Conservation (phyloP, 2,329 filamentous ascomycete species). For the Hymenoscyphus salicellus region DNA sequence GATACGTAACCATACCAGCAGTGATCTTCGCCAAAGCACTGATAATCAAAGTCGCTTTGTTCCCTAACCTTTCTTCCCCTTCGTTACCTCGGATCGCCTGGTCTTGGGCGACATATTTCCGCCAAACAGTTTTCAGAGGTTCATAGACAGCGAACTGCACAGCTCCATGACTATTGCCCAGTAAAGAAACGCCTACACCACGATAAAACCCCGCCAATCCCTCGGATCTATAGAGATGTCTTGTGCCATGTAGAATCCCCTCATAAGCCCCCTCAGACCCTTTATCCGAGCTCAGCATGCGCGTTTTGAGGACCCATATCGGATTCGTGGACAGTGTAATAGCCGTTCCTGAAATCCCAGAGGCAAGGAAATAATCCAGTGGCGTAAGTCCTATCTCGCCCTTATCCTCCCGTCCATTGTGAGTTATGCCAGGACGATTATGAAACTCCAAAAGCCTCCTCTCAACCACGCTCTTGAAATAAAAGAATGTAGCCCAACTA, state of each 20-base stretch:
- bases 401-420: not conserved
- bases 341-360: slow-evolving; percentile 64
- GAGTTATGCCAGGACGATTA: slow-evolving; percentile 11
- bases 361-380: slow-evolving; percentile 76
- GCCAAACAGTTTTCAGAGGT: slow-evolving; percentile 50
- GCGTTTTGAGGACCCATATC: slow-evolving; percentile 96
- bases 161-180: slow-evolving; percentile 88
- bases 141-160: slow-evolving; percentile 98
- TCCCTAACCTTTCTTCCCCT: slow-evolving; percentile 33
- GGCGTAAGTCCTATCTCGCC: slow-evolving; percentile 21
- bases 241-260: slow-evolving; percentile 68
- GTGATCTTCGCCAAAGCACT: slow-evolving; percentile 81
- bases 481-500: slow-evolving; percentile 91
- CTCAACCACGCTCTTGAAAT: slow-evolving; percentile 63
- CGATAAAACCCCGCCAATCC: slow-evolving; percentile 82
- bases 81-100: slow-evolving; percentile 8
- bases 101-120: slow-evolving; percentile 52
- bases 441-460: slow-evolving; percentile 33
- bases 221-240: slow-evolving; percentile 65
- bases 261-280: slow-evolving; percentile 74
- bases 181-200: slow-evolving; percentile 75
- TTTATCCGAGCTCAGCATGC: slow-evolving; percentile 85
- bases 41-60: slow-evolving; percentile 65
- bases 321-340: slow-evolving; percentile 88
- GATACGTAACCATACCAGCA: slow-evolving; percentile 87